Conservation (phyloP, 2,329 filamentous ascomycete species). For the Didymella lethalis region DNA sequence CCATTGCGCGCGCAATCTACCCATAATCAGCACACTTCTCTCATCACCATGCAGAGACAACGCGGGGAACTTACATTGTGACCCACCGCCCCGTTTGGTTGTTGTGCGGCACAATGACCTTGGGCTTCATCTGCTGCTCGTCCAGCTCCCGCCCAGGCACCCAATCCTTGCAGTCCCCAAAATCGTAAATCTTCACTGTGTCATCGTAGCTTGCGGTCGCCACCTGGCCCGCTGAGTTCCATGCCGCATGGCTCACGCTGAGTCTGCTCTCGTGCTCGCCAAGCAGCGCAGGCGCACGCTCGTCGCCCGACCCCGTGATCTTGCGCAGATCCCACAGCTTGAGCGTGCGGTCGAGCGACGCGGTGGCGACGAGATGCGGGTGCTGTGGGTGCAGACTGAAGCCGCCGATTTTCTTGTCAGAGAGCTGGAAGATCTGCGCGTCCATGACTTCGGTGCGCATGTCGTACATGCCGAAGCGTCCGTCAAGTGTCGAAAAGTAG, state of each 20-base stretch:
- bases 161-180: conserved; percentile 58
- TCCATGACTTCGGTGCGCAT: conserved; percentile 66
- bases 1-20: conserved; percentile 82
- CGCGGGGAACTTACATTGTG: conserved; percentile 66
- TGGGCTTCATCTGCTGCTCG: conserved; percentile 72
- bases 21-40: conserved; percentile 12
- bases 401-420: conserved; percentile 94
- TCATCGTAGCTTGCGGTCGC: conserved; percentile 96
- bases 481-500: conserved; percentile 87
- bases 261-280: conserved; percentile 83
- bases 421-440: conserved; percentile 75
- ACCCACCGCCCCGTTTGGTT: conserved; percentile 97
- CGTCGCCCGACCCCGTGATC: conserved; percentile 69
- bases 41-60: background rate
- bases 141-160: conserved; percentile 66
- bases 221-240: conserved; percentile 83
- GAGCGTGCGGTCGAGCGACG: conserved; percentile 85
- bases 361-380: conserved; percentile 85
- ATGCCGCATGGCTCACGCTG: conserved; percentile 91
- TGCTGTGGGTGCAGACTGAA: conserved; percentile 84
- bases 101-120: conserved; percentile 78
- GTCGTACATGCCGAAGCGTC: conserved; percentile 82
- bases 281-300: conserved; percentile 71
- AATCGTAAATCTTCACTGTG: conserved; percentile 90
- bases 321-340: conserved; percentile 93